Conservation (phyloP, 2,329 filamentous ascomycete genomes). For the Pseudocercospora musae region DNA sequence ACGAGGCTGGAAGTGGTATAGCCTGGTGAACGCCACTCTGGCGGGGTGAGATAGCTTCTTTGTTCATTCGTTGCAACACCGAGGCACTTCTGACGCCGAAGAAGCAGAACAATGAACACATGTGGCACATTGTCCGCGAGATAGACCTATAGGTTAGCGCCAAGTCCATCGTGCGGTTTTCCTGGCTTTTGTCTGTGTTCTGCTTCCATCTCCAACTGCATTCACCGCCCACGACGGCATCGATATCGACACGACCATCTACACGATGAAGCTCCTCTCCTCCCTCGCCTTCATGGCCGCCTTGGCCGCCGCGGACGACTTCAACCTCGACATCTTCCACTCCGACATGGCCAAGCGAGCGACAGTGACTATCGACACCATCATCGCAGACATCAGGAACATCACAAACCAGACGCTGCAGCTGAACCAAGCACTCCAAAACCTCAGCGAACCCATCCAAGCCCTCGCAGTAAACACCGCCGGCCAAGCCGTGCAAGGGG, state of each 20-base stretch:
- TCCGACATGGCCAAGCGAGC: constrained; percentile 4
- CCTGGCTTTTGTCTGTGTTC: neutral
- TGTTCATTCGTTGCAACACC: neutral
- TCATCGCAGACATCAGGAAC: constrained; percentile 13
- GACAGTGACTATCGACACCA: constrained; percentile 8
- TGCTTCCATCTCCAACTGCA: neutral
- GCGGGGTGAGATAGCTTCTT: neutral
- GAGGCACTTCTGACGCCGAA: neutral
- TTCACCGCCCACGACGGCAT: neutral
- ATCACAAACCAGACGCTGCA: constrained; percentile 8
- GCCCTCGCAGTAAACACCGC: constrained; percentile 6
- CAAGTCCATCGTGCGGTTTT: neutral
- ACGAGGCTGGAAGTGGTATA: constrained; percentile 1
- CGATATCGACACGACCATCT: neutral
- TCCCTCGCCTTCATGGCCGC: neutral
- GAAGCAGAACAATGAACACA: too few species aligned
- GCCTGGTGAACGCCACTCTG: neutral
- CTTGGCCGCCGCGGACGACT: neutral
- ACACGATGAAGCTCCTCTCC: constrained; percentile 4
- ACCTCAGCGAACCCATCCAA: constrained; percentile 3
- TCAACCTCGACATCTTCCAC: constrained; percentile 1
- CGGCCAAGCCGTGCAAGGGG: constrained; percentile 6
- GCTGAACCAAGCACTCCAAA: neutral
- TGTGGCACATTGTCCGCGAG: neutral
- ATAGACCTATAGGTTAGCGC: constrained; percentile 2